Evolutionary conservation across 176 grass and related monocot genomes (phyloP).

Genomic region (Ananas comosus): DNA sequence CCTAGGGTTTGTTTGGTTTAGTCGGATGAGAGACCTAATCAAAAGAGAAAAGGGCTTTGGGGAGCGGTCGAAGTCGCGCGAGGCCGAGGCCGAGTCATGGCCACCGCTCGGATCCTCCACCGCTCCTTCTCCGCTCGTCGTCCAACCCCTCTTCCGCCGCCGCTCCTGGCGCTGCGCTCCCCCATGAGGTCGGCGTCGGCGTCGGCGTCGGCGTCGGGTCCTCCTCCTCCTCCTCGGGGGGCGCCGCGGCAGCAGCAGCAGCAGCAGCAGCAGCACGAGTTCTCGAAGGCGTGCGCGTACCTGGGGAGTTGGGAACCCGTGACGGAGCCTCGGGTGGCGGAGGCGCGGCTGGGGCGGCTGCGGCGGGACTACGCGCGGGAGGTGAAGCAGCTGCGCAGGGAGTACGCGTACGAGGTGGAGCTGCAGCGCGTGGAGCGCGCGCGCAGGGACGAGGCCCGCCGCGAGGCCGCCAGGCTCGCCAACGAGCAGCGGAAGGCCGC

Average conservation of each 20-base stretch:
- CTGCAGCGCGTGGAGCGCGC: slow-evolving; percentile 53
- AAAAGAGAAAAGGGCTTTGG: too few relatives aligned
- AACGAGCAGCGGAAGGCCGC: slow-evolving; percentile 74
- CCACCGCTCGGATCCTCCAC: too few relatives aligned
- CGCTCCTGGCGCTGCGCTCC: too few relatives aligned
- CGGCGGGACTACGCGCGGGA: slow-evolving; percentile 57
- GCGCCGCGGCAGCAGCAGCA: slow-evolving; percentile 29
- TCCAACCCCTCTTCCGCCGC: neutral
- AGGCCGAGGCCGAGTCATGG: too few relatives aligned
- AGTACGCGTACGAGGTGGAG: slow-evolving; percentile 78
- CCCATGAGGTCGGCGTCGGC: neutral
- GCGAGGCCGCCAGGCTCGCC: slow-evolving; percentile 52
- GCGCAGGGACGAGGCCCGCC: slow-evolving; percentile 60
- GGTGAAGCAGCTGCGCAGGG: slow-evolving; percentile 45
- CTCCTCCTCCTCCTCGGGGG: slow-evolving; percentile 23
- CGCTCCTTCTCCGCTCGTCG: too few relatives aligned
- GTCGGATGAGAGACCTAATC: too few relatives aligned
- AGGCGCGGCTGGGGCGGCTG: slow-evolving; percentile 48
- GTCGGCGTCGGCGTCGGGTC: slow-evolving; percentile 5
- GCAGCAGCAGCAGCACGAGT: slow-evolving; percentile 36
- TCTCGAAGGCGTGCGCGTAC: slow-evolving; percentile 41
- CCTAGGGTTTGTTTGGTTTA: too few relatives aligned
- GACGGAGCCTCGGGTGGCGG: slow-evolving; percentile 43
- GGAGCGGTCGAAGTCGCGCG: too few relatives aligned
- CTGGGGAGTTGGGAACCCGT: slow-evolving; percentile 62